Conservation (phyloP, 1,284 basidiomycete genomes). For the Ganoderma resinaceum region DNA sequence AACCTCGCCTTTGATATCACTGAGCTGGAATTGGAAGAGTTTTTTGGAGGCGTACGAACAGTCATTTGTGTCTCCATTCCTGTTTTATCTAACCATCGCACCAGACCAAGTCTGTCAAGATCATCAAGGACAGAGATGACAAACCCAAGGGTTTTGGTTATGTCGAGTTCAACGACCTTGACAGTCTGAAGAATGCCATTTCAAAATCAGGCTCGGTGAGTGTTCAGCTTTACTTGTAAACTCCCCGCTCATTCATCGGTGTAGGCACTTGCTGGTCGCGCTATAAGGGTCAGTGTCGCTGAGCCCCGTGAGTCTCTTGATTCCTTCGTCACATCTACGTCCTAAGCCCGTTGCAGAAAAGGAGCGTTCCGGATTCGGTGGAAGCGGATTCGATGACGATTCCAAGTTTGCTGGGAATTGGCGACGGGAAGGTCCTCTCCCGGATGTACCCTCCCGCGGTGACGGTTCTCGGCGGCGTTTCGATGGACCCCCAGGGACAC, state of each 20-base stretch:
- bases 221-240: conserved; percentile 22
- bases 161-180: conserved; percentile 89
- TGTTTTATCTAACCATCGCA: conserved; percentile 6
- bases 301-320: conserved; percentile 80
- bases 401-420: conserved; percentile 82
- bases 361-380: conserved; percentile 67
- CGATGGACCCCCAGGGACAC: conserved; percentile 49
- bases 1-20: conserved; percentile 95
- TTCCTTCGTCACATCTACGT: conserved; percentile 9
- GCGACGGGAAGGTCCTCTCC: conserved; percentile 89
- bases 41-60: conserved; percentile 72
- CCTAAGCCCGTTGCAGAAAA: conserved; percentile 60
- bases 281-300: conserved; percentile 91
- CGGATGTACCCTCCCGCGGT: conserved; percentile 60
- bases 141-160: conserved; percentile 99
- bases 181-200: conserved; percentile 86
- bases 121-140: conserved; percentile 90
- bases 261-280: conserved; percentile 79
- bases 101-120: conserved; percentile 86
- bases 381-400: conserved; percentile 60
- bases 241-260: conserved; percentile 13
- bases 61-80: neutral
- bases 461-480: conserved; percentile 70
- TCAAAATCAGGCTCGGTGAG: conserved; percentile 69
- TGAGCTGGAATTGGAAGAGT: conserved; percentile 83